Percentiles rank a stretch among this genome's conserved stretches.
Conservation (phyloP, 768 basidiomycete genomes). For the Pulveroboletus frians region DNA sequence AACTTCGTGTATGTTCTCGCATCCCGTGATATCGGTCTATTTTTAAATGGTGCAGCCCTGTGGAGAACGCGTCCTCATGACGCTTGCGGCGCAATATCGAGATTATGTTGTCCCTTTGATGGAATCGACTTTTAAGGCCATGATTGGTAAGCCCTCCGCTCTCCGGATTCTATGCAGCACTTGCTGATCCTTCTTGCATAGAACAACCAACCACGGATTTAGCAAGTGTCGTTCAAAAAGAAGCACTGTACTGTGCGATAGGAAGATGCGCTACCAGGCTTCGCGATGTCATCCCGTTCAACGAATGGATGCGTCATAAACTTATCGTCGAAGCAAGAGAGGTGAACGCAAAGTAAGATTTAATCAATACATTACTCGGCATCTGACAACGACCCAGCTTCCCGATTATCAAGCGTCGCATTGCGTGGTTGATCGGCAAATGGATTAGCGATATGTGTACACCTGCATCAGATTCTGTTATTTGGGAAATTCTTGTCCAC, state of each 20-base stretch:
- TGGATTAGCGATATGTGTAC: constrained; percentile 72
- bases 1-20: constrained; percentile 64
- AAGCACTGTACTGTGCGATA: constrained; percentile 83
- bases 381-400: constrained; percentile 45
- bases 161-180: background rate
- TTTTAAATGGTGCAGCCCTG: constrained; percentile 57
- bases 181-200: constrained; percentile 11
- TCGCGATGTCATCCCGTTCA: constrained; percentile 60
- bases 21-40: background rate
- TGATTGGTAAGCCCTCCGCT: constrained; percentile 43
- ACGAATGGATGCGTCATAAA: constrained; percentile 60
- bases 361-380: background rate
- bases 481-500: constrained; percentile 81
- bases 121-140: constrained; percentile 50
- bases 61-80: constrained; percentile 87
- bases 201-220: constrained; percentile 50
- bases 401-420: constrained; percentile 88
- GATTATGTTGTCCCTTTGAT: constrained; percentile 67
- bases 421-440: constrained; percentile 91
- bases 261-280: constrained; percentile 73
- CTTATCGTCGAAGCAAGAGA: constrained; percentile 56
- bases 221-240: constrained; percentile 64
- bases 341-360: constrained; percentile 51
- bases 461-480: constrained; percentile 50
- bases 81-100: constrained; percentile 64